Conservation (phyloP, 1,139 yeast species). For the Sugiyamaella neomexicana region DNA sequence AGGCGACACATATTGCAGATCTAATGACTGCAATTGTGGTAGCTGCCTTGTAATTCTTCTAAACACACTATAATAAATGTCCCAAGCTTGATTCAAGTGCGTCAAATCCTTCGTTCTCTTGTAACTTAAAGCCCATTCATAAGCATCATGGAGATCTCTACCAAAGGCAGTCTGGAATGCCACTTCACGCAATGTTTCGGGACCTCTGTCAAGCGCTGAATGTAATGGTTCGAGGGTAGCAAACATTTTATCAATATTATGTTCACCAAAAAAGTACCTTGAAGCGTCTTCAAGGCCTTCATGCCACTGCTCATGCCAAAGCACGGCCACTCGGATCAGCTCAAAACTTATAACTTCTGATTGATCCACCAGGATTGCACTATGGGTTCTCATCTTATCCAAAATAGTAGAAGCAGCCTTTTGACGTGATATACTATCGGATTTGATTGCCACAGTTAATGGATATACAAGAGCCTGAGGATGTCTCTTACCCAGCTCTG, state of each 20-base stretch:
- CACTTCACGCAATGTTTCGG: constrained; percentile 89
- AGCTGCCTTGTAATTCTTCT: constrained; percentile 85
- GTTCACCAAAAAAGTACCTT: constrained; percentile 88
- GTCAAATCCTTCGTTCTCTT: constrained; percentile 83
- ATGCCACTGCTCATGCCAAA: constrained; percentile 99
- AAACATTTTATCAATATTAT: constrained; percentile 92
- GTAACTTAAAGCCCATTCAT: constrained; percentile 87
- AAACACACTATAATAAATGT: constrained; percentile 89
- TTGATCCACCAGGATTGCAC: constrained; percentile 81
- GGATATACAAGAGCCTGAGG: constrained; percentile 98
- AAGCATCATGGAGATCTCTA: constrained; percentile 87
- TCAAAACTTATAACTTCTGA: constrained; percentile 94
- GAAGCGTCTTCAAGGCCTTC: constrained; percentile 98
- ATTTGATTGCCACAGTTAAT: constrained; percentile 91
- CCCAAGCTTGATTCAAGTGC: constrained; percentile 96
- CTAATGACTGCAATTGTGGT: constrained; percentile 83
- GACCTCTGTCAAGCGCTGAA: constrained; percentile 76
- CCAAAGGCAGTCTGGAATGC: constrained; percentile 94
- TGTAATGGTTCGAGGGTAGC: constrained; percentile 88
- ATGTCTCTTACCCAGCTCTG: constrained; percentile 91
- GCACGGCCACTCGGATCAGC: constrained; percentile 87
- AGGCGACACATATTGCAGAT: constrained; percentile 87
- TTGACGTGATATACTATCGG: constrained; percentile 86
- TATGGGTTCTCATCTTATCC: constrained; percentile 88
- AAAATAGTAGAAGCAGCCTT: constrained; percentile 89